A percentile compares a stretch with the other conserved stretches of the same genome.
Evolutionary conservation across 2,329 filamentous ascomycete genomes (phyloP).

Genomic region (Fonsecaea pedrosoi): DNA sequence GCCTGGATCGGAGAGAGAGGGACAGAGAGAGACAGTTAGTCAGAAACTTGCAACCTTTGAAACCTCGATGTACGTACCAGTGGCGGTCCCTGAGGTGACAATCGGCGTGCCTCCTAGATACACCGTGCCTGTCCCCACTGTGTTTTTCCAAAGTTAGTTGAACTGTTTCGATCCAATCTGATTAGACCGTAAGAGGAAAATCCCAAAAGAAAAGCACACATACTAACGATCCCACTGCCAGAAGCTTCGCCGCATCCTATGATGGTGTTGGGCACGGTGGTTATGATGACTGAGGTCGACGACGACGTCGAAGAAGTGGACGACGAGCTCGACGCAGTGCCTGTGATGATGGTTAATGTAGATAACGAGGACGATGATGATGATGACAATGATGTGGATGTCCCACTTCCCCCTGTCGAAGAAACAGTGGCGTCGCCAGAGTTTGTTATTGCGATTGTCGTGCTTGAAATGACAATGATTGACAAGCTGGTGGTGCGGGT

Average conservation of each 20-base stretch:
- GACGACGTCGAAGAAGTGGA: conserved; percentile 4
- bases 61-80: conserved; percentile 20
- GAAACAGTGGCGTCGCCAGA: not conserved
- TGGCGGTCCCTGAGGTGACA: conserved; percentile 26
- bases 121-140: conserved; percentile 31
- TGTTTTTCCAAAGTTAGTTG: not conserved
- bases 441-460: conserved; percentile 30
- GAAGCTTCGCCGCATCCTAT: conserved; percentile 35
- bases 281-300: conserved; percentile 25
- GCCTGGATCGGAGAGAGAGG: conserved; percentile 10
- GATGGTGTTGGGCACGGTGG: conserved; percentile 28
- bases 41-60: no score
- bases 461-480: conserved; percentile 35
- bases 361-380: conserved; percentile 10
- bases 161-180: no score
- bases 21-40: no score
- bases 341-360: conserved; percentile 31
- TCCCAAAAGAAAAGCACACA: conserved; percentile 4
- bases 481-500: conserved; percentile 19
- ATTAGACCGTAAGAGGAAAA: no score
- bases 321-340: conserved; percentile 6
- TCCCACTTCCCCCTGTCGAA: conserved; percentile 5
- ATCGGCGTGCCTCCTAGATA: conserved; percentile 19
- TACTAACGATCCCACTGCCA: conserved; percentile 36
- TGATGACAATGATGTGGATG: not conserved